These are phyloP conservation scores for Lithospermum erythrorhizon DNA, from an alignment of 257 asterid genomes.

Conservation along the genomic window DNA sequence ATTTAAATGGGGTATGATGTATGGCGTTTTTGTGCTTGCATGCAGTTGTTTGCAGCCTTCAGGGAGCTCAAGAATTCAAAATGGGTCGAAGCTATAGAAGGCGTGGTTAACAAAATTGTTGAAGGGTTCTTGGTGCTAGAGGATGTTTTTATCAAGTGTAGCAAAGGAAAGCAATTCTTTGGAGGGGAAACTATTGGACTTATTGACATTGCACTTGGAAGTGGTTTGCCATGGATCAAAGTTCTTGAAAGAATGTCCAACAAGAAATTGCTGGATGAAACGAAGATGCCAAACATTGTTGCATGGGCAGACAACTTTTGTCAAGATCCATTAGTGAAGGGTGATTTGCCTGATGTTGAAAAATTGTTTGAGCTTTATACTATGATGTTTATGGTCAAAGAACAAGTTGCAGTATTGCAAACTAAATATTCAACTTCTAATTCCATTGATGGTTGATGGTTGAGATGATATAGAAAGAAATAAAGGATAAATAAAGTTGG, in stretches of 20 bases:
- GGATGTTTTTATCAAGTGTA: constrained; percentile 34
- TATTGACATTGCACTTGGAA: constrained; percentile 49
- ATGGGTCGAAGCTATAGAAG: constrained; percentile 18
- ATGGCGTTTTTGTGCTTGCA: too few relatives aligned
- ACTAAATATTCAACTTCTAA: too few relatives aligned
- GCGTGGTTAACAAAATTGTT: constrained; percentile 6
- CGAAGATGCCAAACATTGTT: constrained; percentile 32
- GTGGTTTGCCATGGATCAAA: constrained; percentile 39
- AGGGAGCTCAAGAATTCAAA: constrained; percentile 19
- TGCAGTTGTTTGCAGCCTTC: constrained; percentile 53
- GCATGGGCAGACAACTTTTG: constrained; percentile 39
- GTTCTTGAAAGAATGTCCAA: constrained; percentile 19
- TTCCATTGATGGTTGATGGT: too few relatives aligned
- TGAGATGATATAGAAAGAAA: too few relatives aligned
- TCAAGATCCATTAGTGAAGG: constrained; percentile 30
- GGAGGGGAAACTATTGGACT: constrained; percentile 48
- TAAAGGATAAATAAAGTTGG: too few relatives aligned
- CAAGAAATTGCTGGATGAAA: constrained; percentile 28
- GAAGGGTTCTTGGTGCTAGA: constrained; percentile 42
- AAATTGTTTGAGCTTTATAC: constrained; percentile 29
- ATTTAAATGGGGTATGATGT: too few relatives aligned
- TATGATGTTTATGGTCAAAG: too few relatives aligned
- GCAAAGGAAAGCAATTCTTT: constrained; percentile 42
- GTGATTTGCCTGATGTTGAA: constrained; percentile 36
- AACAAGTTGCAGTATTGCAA: neutral